Percentiles rank a stretch among this genome's conserved stretches.
These are phyloP conservation scores for Fusarium torulosum DNA, from an alignment of 2,329 filamentous ascomycete species.

Conservation along the genomic window DNA sequence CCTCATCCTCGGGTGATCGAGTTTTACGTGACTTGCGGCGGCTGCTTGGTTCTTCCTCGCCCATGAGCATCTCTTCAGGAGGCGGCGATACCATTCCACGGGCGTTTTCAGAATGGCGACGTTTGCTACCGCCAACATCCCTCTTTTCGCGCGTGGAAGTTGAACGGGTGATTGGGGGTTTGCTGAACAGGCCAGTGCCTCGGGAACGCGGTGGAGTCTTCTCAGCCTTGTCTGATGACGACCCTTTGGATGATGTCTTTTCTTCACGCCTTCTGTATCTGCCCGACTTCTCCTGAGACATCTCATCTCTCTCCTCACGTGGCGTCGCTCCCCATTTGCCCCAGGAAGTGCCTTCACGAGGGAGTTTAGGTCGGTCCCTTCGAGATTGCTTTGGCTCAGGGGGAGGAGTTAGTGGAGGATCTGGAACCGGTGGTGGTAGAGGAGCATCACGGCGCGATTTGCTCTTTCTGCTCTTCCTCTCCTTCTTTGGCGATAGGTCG, in stretches of 20 bases:
- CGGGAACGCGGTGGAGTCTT: constrained; percentile 66
- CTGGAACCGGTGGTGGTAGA: constrained; percentile 59
- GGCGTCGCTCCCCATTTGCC: constrained; percentile 76
- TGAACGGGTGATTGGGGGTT: constrained; percentile 74
- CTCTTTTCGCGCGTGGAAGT: constrained; percentile 77
- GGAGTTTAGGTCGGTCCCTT: constrained; percentile 74
- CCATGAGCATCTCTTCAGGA: constrained; percentile 75
- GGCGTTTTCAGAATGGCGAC: constrained; percentile 76
- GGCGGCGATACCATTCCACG: constrained; percentile 78
- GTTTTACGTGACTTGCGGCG: constrained; percentile 60
- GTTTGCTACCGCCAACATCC: constrained; percentile 66
- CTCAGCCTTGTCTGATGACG: constrained; percentile 76
- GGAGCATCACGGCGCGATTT: constrained; percentile 55
- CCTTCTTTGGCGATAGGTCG: constrained; percentile 62
- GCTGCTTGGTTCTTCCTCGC: constrained; percentile 62
- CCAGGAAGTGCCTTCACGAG: constrained; percentile 79
- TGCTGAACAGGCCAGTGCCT: constrained; percentile 74
- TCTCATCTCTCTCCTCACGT: constrained; percentile 59
- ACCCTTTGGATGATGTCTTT: constrained; percentile 74
- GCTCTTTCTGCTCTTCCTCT: constrained; percentile 59
- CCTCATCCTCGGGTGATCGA: constrained; percentile 52
- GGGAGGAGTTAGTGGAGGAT: constrained; percentile 62
- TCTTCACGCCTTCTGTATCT: constrained; percentile 73
- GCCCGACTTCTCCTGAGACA: constrained; percentile 68
- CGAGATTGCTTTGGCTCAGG: constrained; percentile 71